Conservation (phyloP, 441 rosid species). For the Syzygium malaccense region DNA sequence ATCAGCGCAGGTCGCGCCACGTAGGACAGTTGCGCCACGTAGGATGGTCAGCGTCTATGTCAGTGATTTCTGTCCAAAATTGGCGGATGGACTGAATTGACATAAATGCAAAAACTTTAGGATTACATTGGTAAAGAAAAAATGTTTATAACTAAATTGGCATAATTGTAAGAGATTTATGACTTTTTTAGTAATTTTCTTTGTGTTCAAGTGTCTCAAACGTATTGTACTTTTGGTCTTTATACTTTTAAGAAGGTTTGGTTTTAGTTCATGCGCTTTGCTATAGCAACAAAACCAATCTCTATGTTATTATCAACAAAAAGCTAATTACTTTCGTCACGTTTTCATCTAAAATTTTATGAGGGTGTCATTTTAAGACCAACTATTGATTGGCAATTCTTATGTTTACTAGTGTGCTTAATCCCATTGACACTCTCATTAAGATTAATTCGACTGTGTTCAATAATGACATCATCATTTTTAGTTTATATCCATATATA, state of each 20-base stretch:
- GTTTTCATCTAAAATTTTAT: neutral
- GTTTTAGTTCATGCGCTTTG: neutral
- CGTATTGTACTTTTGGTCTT: neutral
- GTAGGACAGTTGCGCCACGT: too few species aligned
- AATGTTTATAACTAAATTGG: too few species aligned
- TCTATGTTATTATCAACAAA: neutral
- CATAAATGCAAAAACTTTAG: too few species aligned
- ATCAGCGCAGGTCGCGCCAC: too few species aligned
- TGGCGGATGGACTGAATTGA: too few species aligned
- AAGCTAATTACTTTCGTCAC: neutral
- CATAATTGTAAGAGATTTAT: too few species aligned
- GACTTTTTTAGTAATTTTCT: too few species aligned
- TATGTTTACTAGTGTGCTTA: neutral
- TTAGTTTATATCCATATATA: neutral
- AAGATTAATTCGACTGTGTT: neutral
- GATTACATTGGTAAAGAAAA: too few species aligned
- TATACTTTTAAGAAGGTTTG: neutral
- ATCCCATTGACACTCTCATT: neutral
- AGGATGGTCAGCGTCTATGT: too few species aligned
- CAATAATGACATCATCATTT: neutral
- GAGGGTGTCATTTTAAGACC: neutral
- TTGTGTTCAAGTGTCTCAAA: neutral
- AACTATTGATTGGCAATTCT: neutral
- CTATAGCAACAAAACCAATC: neutral
- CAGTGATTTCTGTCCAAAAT: too few species aligned